Evolutionary conservation across 2,329 filamentous ascomycete species (phyloP), one percentile per base, ranked within the genome.

Genomic region (Colletotrichum neosansevieriae): DNA sequence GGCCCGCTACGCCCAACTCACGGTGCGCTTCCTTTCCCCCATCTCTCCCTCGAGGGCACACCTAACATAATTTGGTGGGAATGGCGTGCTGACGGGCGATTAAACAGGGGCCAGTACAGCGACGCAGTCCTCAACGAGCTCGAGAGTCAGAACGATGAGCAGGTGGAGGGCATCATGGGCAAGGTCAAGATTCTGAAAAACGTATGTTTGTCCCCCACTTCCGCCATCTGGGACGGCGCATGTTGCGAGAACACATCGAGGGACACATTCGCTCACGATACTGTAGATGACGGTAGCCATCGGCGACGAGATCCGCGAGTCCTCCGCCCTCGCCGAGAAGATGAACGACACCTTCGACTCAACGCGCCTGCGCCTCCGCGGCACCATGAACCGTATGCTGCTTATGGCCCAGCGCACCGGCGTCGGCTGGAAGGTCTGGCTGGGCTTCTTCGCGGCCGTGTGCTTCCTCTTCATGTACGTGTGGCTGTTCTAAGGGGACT

Each of bases 381-480:
- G 95, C 61, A 98, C 97, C 17, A 98, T 99, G 96, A 97, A 94
- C 78, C 86, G 94, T 67, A 99, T 99, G 96, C 82, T 98, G 72
- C 78, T 95, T 61, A 99, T 99, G 96, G 96, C 96, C 4, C 89
- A 98, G 82, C 87, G 90, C 75, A 97, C 94, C 2, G 96, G 96
- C n/a, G 91, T 99, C 10, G 91, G 94, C 75, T 99, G 96, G 96
- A 95, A 89, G 80, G 92, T 94, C 65, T 99, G 96, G 96, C 79
- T 98, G 58, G 86, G 84, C 49, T 99, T 99, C 81, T 97, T 99
- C 78, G 85, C 89, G 6, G 92, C 90, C 40, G 93, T 98, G 17
- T 88, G 91, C 71, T 77, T 95, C 63, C 79, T 98, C 72, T 99
- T 99, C 79, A 88, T 89, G 73, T 99, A 95, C 79, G 95, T 98